A percentile compares a stretch with the other conserved stretches of the same genome.
These are phyloP conservation scores for Trichophyton mentagrophytes DNA, from an alignment of 2,329 filamentous ascomycete species.

Conservation along the genomic window DNA sequence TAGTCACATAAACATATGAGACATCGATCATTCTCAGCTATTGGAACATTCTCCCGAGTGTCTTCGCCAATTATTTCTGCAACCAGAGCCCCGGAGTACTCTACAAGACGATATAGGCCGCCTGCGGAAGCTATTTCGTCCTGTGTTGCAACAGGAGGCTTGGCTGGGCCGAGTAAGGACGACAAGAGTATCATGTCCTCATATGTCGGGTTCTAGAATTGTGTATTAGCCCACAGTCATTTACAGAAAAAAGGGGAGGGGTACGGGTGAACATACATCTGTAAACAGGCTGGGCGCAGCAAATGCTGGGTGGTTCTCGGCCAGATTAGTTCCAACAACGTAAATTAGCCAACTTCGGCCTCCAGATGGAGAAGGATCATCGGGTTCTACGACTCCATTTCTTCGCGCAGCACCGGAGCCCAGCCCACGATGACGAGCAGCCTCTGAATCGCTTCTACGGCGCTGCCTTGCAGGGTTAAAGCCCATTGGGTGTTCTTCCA, in stretches of 20 bases:
- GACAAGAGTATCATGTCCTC: slow-evolving; percentile 61
- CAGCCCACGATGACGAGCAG: slow-evolving; percentile 42
- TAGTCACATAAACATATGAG: slow-evolving; percentile 56
- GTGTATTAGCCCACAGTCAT: slow-evolving; percentile 1
- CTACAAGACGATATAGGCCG: slow-evolving; percentile 45
- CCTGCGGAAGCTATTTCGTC: slow-evolving; percentile 51
- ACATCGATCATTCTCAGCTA: slow-evolving; percentile 44
- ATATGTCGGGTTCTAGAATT: slow-evolving; percentile 46
- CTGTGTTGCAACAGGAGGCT: slow-evolving; percentile 54
- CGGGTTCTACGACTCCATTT: slow-evolving; percentile 52
- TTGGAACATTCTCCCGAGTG: slow-evolving; percentile 21
- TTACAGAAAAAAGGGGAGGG: not conserved
- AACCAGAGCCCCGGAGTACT: slow-evolving; percentile 31
- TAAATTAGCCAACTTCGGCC: slow-evolving; percentile 61
- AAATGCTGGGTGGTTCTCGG: slow-evolving; percentile 57
- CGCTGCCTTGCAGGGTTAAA: slow-evolving; percentile 38
- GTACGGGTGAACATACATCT: slow-evolving; percentile 38
- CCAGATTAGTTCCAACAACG: slow-evolving; percentile 56
- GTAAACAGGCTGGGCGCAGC: slow-evolving; percentile 58
- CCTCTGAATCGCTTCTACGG: slow-evolving; percentile 48
- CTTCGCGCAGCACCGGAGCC: slow-evolving; percentile 50
- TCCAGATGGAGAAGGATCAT: slow-evolving; percentile 35
- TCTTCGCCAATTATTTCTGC: slow-evolving; percentile 36
- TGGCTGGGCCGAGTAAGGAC: slow-evolving; percentile 53
- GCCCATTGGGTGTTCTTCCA: slow-evolving; percentile 30